These are phyloP conservation scores for Irpex sp. DNA, from an alignment of 1,284 basidiomycete genomes.

Conservation along the genomic window DNA sequence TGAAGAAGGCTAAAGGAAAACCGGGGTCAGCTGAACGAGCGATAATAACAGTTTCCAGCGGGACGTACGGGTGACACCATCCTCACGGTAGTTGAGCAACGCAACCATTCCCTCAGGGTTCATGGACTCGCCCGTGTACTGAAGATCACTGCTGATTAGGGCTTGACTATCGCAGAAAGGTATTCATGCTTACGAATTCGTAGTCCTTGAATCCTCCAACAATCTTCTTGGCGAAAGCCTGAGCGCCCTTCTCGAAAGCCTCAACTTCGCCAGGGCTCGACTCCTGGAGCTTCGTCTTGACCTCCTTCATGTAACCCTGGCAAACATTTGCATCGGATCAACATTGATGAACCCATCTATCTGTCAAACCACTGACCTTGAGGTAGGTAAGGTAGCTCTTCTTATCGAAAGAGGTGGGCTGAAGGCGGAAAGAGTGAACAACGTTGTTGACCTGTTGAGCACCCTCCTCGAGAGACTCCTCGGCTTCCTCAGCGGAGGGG, in stretches of 20 bases:
- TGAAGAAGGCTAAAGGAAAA: conserved; percentile 73
- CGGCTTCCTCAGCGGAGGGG: conserved; percentile 85
- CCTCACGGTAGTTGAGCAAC: conserved; percentile 82
- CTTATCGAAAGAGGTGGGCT: conserved; percentile 87
- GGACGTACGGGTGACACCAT: conserved; percentile 72
- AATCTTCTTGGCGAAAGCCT: conserved; percentile 82
- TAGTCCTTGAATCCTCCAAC: conserved; percentile 88
- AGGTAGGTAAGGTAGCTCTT: conserved; percentile 85
- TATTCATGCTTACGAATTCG: conserved; percentile 68
- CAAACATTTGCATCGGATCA: not conserved
- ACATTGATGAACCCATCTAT: not conserved
- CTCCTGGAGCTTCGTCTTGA: conserved; percentile 64
- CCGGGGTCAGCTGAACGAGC: conserved; percentile 8
- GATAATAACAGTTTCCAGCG: not conserved
- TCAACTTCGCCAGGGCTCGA: conserved; percentile 67
- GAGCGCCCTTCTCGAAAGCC: conserved; percentile 84
- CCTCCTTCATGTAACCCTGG: conserved; percentile 77
- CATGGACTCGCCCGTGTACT: conserved; percentile 89
- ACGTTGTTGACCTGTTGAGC: conserved; percentile 85
- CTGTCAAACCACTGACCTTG: conserved; percentile 53
- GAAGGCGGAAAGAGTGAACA: conserved; percentile 90
- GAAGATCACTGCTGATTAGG: not conserved
- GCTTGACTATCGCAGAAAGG: not conserved
- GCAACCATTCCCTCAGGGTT: conserved; percentile 88
- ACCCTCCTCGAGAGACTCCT: conserved; percentile 84